phyloP scores from a whole-genome alignment of 768 basidiomycete species.

The Phylloporus sp. region DNA sequence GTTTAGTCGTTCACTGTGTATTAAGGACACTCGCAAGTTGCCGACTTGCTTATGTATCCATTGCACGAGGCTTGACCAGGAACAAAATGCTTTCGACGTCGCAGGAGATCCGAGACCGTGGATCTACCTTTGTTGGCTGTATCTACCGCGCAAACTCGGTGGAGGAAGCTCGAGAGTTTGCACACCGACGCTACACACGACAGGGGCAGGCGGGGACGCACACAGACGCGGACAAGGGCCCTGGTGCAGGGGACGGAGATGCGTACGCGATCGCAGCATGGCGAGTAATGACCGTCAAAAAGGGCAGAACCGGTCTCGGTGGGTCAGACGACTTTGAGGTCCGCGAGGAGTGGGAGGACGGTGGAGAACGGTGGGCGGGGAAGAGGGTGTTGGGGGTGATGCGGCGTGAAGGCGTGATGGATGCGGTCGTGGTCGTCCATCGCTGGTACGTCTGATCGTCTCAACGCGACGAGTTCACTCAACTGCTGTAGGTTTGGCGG shows the following conservation, averaged over 20 bases:
- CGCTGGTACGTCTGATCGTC: constrained; percentile 57
- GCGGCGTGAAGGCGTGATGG: constrained; percentile 64
- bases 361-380: constrained; percentile 74
- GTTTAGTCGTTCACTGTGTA: background rate
- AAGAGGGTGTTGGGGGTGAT: constrained; percentile 61
- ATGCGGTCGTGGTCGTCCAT: constrained; percentile 76
- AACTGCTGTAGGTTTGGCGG: constrained; percentile 64
- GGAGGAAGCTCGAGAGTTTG: constrained; percentile 46
- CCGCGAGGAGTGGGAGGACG: constrained; percentile 60
- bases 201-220: background rate
- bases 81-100: constrained; percentile 47
- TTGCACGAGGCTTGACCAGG: background rate
- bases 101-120: constrained; percentile 72
- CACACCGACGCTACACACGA: constrained; percentile 13
- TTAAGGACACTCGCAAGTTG: background rate
- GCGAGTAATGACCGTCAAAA: constrained; percentile 71
- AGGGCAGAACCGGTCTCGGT: constrained; percentile 58
- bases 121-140: constrained; percentile 66
- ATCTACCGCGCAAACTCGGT: constrained; percentile 54
- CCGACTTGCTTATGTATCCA: too few species aligned
- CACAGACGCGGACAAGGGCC: background rate
- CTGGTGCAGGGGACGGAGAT: constrained; percentile 23
- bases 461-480: background rate
- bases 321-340: constrained; percentile 79
- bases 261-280: constrained; percentile 78